Conservation (phyloP, 169 alveolate species). For the Babesia divergens region DNA sequence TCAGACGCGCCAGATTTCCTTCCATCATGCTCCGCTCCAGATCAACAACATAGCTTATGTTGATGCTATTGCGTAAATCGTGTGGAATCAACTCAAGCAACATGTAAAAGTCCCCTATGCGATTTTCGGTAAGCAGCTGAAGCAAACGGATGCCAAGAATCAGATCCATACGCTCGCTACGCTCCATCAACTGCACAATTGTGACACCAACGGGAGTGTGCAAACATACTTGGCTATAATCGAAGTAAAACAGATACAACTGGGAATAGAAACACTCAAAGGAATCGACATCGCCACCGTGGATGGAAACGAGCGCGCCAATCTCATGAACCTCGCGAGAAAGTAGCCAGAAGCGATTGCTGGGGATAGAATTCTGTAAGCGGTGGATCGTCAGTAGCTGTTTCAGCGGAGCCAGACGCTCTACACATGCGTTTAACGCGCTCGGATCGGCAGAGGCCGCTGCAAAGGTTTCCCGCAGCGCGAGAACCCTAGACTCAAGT, state of each 20-base stretch:
- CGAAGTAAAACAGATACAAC: constrained; percentile 53
- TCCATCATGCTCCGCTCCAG: constrained; percentile 76
- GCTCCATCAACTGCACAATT: constrained; percentile 15
- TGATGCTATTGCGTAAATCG: constrained; percentile 18
- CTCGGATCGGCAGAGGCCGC: constrained; percentile 8
- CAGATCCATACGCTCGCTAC: constrained; percentile 56
- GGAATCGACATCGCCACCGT: constrained; percentile 15
- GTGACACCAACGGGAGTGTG: background rate
- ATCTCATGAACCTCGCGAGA: constrained; percentile 49
- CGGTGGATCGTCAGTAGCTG: constrained; percentile 12
- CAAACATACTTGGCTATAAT: constrained; percentile 9
- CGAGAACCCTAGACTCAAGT: background rate
- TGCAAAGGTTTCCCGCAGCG: constrained; percentile 12
- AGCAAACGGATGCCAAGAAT: constrained; percentile 67
- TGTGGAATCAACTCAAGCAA: constrained; percentile 61
- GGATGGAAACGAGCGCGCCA: constrained; percentile 36
- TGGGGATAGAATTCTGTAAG: background rate
- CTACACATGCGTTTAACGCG: constrained; percentile 10
- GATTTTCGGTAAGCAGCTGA: constrained; percentile 65
- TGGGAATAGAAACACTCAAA: constrained; percentile 48
- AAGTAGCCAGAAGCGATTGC: constrained; percentile 1
- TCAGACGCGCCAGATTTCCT: constrained; percentile 62
- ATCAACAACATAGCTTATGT: constrained; percentile 62
- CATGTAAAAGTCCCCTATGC: constrained; percentile 75
- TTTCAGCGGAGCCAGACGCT: constrained; percentile 23